Evolutionary conservation across 768 basidiomycete species (phyloP), one percentile per base, ranked within the genome.

Genomic region (Cystofilobasidium capitatum): DNA sequence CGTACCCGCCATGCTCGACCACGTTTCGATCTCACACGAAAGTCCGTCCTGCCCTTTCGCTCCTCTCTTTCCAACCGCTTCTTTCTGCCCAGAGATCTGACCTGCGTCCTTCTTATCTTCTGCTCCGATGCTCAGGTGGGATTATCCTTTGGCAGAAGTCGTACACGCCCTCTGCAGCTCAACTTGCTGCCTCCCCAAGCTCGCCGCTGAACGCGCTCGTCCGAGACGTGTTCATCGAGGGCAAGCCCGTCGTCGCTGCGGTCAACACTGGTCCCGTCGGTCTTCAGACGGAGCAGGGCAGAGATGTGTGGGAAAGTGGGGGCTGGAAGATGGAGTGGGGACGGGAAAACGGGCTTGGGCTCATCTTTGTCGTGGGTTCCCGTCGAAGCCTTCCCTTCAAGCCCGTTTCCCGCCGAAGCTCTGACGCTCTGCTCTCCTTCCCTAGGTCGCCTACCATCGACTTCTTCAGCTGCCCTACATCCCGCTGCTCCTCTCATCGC

Each of bases 1-100:
- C n/a, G n/a, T n/a, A n/a, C n/a, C n/a, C n/a, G n/a, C 51, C 57
- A 96, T 96, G 91, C 84, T 96, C 67, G 93, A 97, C 79, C 89
- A 92, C 78, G 90, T 91, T 77, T 92, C 91, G 35, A 94, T 97
- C 74, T 90, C 90, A 12, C 91, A 92, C 77, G 89, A 89, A 83
- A 91, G 91, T 87, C 69, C 63, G 76, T 62, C 24, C 36, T 0
- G 33, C 9, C 31, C 22, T 20, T 35, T 60, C 39, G 40, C 44
- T 33, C 49, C 36, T 33, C 12, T 33, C 31, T 14, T 55, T 49
- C 24, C 49, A 17, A 8, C 44, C 31, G 0, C 60, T 40, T 13
- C 26, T 33, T 33, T 35, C n/a, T 35, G n/a, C 57, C 58, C 17
- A 24, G 26, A 7, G 35, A 35, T 58, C 66, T 44, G 74, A 62